Base-by-base conservation (phyloP, 1,139 yeast genomes). In the Taphrina deformans region DNA sequence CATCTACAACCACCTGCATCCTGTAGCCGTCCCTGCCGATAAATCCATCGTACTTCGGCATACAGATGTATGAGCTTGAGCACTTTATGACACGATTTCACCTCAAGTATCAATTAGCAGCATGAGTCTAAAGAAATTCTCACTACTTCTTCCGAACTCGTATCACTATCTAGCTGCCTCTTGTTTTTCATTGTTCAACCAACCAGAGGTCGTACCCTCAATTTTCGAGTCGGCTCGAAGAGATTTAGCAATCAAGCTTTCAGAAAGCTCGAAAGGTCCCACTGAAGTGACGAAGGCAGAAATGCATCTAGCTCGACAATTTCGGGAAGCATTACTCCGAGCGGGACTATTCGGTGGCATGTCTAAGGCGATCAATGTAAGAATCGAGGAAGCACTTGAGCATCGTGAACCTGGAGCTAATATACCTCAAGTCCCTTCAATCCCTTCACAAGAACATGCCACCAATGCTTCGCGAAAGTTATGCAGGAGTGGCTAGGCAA, bases 291-390 rank as follows among this genome's bases (percentile, higher is more conserved):
- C 31, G 4, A 12, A 6, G 9, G 23, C 48, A 23, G 58, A 53
- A 23, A n/a, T 59, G 16, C 50, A 35, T 14, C 45, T 59, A 6
- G 63, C 63, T 35, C 63, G 63, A n/a, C 63, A 59, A 35, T 59
- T 59, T 40, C 33, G 63, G 2, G 63, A 59, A 38, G 46, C 50
- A 16, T 24, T 59, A 10, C 40, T 59, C 18, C 48, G 63, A 10
- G 53, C 55, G 21, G 63, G 63, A 18, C 35, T 59, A 40, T 59
- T 59, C 40, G 63, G 63, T 7, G 63, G 63, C 50, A 59, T 59
- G 63, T 59, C 63, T 4, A 59, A 59, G n/a, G 63, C 63, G 10
- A 59, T 59, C 50, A 59, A 59, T 40, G 63, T 59, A 27, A 6
- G 56, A 14, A 16, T 9, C 41, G 18, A 24, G 4, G 29, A 16